A percentile compares a stretch with the other conserved stretches of the same genome.
phyloP scores from a whole-genome alignment of 345 rosid species.

The Bruguiera sexangula region DNA sequence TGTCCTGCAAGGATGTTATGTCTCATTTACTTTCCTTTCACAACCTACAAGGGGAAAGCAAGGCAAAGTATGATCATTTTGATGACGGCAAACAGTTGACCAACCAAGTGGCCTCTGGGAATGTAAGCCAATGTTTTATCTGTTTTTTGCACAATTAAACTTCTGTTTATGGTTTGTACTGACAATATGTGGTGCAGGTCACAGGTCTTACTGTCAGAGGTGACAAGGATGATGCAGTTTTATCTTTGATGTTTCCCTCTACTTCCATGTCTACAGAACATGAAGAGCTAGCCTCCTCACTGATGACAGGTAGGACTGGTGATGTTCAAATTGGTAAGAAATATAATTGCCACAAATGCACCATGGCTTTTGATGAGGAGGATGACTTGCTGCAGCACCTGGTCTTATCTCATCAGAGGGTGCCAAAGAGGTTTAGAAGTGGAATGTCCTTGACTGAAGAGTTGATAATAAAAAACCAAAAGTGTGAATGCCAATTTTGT shows the following conservation, averaged over 20 bases:
- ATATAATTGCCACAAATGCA: slow-evolving; percentile 49
- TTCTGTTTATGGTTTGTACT: slow-evolving; percentile 10
- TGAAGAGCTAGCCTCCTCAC: slow-evolving; percentile 18
- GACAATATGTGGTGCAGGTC: slow-evolving; percentile 30
- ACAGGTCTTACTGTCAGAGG: slow-evolving; percentile 17
- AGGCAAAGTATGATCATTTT: slow-evolving; percentile 17
- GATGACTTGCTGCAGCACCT: slow-evolving; percentile 45
- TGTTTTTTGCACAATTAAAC: slow-evolving; percentile 11
- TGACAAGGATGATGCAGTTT: slow-evolving; percentile 22
- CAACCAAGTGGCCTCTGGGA: slow-evolving; percentile 20
- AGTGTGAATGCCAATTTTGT: slow-evolving; percentile 51
- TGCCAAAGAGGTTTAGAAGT: slow-evolving; percentile 25
- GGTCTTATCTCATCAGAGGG: slow-evolving; percentile 35
- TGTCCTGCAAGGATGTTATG: slow-evolving; percentile 68
- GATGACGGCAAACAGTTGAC: slow-evolving; percentile 19
- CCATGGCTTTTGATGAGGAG: slow-evolving; percentile 30
- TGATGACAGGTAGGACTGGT: slow-evolving; percentile 16
- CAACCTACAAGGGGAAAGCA: slow-evolving; percentile 35
- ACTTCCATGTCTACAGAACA: slow-evolving; percentile 24
- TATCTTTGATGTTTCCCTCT: slow-evolving; percentile 23
- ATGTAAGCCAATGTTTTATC: slow-evolving; percentile 33
- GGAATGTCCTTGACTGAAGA: slow-evolving; percentile 22
- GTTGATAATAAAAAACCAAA: slow-evolving; percentile 38
- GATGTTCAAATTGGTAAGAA: slow-evolving; percentile 17
- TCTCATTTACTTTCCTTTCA: slow-evolving; percentile 38